These are phyloP conservation scores for Xylariales sp. DNA, from an alignment of 2,329 filamentous ascomycete genomes.

Conservation along the genomic window DNA sequence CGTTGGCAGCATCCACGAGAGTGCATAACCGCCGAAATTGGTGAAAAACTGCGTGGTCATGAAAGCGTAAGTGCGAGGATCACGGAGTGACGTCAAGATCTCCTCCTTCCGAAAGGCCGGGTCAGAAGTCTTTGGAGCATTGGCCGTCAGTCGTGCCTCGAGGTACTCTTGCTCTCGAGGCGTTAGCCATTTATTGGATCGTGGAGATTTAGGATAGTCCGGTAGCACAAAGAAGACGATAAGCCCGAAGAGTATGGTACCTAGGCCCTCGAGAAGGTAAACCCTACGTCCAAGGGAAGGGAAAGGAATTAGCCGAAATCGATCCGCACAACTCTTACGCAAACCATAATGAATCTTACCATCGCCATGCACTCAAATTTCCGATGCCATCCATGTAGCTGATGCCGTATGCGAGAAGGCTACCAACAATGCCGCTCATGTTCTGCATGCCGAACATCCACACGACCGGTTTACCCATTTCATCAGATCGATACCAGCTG, in stretches of 20 bases:
- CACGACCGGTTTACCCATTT: slow-evolving; percentile 34
- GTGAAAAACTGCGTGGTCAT: too few species aligned
- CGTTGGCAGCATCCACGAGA: too few species aligned
- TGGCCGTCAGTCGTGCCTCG: slow-evolving; percentile 30
- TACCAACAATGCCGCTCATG: slow-evolving; percentile 27
- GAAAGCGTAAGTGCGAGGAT: too few species aligned
- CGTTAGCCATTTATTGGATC: slow-evolving; percentile 26
- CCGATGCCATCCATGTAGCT: slow-evolving; percentile 15
- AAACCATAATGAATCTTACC: too few species aligned
- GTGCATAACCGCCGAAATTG: too few species aligned
- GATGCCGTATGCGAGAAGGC: slow-evolving; percentile 16
- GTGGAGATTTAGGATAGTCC: slow-evolving; percentile 36
- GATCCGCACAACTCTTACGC: too few species aligned
- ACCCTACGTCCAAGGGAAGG: slow-evolving; percentile 17
- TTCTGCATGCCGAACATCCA: slow-evolving; percentile 37
- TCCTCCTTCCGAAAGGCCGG: background rate
- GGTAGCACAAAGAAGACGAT: slow-evolving; percentile 34
- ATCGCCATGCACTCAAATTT: background rate
- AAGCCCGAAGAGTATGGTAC: slow-evolving; percentile 34
- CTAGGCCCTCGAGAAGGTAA: slow-evolving; percentile 37
- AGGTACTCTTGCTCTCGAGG: slow-evolving; percentile 33
- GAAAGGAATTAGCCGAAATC: too few species aligned
- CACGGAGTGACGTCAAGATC: background rate
- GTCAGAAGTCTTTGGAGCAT: slow-evolving; percentile 21
- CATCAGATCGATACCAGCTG: slow-evolving; percentile 42